These are phyloP conservation scores for Fusarium euwallaceae DNA, from an alignment of 2,329 filamentous ascomycete species.

Conservation along the genomic window DNA sequence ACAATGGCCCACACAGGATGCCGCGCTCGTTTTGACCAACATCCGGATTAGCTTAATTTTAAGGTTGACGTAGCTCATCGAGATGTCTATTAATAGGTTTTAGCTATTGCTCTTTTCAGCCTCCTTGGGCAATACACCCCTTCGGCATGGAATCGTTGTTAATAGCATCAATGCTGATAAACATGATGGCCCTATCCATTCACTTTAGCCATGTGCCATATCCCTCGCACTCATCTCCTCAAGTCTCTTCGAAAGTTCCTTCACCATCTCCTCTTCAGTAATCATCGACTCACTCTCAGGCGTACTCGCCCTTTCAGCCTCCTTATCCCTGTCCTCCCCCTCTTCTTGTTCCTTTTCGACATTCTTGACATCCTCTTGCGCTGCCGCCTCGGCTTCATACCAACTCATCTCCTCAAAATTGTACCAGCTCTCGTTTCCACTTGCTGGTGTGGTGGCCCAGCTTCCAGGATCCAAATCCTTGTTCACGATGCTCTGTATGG, in stretches of 20 bases:
- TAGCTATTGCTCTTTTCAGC: neutral
- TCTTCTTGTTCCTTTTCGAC: too few relatives aligned
- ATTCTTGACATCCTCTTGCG: too few relatives aligned
- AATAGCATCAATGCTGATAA: neutral
- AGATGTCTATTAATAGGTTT: neutral
- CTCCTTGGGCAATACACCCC: neutral
- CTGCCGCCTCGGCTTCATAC: too few relatives aligned
- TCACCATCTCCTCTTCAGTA: neutral
- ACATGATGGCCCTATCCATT: neutral
- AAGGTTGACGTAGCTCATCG: neutral
- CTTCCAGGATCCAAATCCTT: neutral
- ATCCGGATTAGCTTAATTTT: neutral
- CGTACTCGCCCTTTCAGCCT: too few relatives aligned
- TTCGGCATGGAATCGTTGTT: neutral
- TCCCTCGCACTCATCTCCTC: neutral
- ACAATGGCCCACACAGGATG: neutral
- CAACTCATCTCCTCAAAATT: neutral
- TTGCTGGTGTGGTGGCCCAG: neutral
- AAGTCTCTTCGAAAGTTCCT: neutral
- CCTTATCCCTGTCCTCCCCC: too few relatives aligned
- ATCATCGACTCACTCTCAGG: neutral
- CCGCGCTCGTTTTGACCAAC: neutral
- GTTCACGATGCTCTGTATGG: neutral
- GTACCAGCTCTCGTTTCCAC: neutral
- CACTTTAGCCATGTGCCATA: neutral